Base-by-base conservation (phyloP, 345 rosid genomes). In the Xanthoceras sorbifolium region DNA sequence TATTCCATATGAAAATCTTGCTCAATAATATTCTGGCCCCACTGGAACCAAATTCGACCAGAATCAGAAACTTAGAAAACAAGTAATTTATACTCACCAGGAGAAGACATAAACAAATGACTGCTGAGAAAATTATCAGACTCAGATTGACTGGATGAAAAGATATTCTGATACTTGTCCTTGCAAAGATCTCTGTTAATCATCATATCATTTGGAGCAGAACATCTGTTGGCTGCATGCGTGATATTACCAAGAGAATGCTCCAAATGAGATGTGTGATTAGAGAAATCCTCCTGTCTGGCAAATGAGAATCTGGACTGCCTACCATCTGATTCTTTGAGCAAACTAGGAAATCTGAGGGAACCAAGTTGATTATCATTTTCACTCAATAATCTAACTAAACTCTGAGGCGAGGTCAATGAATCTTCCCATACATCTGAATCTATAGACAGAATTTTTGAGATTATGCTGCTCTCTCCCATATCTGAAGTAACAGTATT, bases 341-440 rank as follows among this genome's bases (percentile, higher is more conserved):
- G 67, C 48, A 81, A 78, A 79, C 50, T 79, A 12, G 87, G 62
- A 28, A 78, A 62, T 67, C 73, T 83, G 10, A 77, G 73, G 26
- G 90, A 78, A 73, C 72, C 84, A 32, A 73, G 63, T 32, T 82
- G 85, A 63, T 77, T 65, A 71, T 89, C 89, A 75, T 82, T 79
- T 32, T 84, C 81, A 34, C 86, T 77, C 46, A 89, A 64, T 71
- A 90, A 67, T 62, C 83, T 85, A 0, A 87, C 88, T 61, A 91
- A 83, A 81, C 84, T 72, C 14, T 87, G 85, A 7, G 93, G 86
- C 2, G 94, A 90, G 26, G 86, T 79, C 65, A 91, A 83, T n/a
- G 97, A 73, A 59, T 90, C 93, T 84, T 90, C 92, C 96, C 93
- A 92, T 4, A 90, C 80, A 87, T 87, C 96, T 26, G 87, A 83